Conservation (phyloP, 1,284 basidiomycete species). For the Papiliotrema nemorosa region DNA sequence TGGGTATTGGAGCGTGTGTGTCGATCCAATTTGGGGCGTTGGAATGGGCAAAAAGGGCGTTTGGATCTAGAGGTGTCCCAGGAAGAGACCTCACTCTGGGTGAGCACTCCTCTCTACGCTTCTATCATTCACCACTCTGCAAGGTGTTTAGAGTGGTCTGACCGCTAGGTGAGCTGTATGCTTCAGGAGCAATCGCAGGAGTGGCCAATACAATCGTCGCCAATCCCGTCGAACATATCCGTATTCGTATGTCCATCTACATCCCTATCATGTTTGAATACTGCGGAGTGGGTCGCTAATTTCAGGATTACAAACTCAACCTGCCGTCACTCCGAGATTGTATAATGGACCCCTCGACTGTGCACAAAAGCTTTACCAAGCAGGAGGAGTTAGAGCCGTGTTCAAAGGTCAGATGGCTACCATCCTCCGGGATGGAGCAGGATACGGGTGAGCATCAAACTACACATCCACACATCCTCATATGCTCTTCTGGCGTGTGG, state of each 20-base stretch:
- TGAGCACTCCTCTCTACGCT: constrained; percentile 7
- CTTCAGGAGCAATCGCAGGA: constrained; percentile 78
- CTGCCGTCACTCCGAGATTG: constrained; percentile 59
- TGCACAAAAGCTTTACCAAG: constrained; percentile 68
- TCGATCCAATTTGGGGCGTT: constrained; percentile 95
- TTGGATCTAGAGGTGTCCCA: constrained; percentile 44
- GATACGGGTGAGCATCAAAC: constrained; percentile 62
- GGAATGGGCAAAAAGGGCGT: constrained; percentile 83
- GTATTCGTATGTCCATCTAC: constrained; percentile 68
- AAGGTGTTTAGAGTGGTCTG: neutral
- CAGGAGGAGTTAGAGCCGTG: constrained; percentile 72
- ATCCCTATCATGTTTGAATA: no score
- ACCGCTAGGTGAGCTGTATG: constrained; percentile 62
- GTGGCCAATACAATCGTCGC: constrained; percentile 88
- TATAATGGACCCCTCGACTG: constrained; percentile 85
- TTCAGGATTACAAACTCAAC: constrained; percentile 81
- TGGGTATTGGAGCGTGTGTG: constrained; percentile 86
- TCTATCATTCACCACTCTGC: neutral
- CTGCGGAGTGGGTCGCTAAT: no score
- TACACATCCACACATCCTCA: no score
- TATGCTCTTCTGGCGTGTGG: neutral
- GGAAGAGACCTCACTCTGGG: constrained; percentile 32
- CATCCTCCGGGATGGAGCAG: constrained; percentile 76
- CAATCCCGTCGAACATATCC: constrained; percentile 94
- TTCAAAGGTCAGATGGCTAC: constrained; percentile 93